Evolutionary conservation across 805 yeast genomes (phyloP), one percentile per base, ranked within the genome.

Genomic region (Ascoidea asiatica): DNA sequence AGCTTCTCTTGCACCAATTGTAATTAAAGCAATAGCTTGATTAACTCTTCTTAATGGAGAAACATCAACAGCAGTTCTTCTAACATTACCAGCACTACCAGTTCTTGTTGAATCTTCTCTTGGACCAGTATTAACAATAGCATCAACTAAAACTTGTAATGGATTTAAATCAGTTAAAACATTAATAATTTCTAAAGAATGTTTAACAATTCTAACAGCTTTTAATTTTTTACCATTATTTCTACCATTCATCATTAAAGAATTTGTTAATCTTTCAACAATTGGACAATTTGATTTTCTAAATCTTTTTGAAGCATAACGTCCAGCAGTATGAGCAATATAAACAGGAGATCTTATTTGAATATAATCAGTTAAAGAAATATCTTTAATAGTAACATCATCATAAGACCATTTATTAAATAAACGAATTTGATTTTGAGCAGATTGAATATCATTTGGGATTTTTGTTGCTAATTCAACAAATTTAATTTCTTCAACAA

Each of bases 51-150:
- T 89, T 72, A 92, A 81, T 67, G 99, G 99, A 66, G 98, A 89
- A 57, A 92, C 99, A 87, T 92, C 99, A 69, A 92, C 99, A 60
- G 99, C 98, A 79, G 94, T 98, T 83, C 99, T 88, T 85, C 98
- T 92, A 64, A 94, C 99, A 67, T 97, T 86, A 85, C 98, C 98
- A 66, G 97, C 89, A 67, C 97, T 89, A 77, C 99, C 99, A 63
- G 94, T 90, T 86, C 98, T 89, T 80, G 99, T 92, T 67, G 97
- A 87, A 76, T 92, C 99, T 81, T 92, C 99, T 81, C 98, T 88
- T 73, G 98, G 95, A 74, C 99, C 99, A 59, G 97, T 85, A 96
- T 94, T 94, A 78, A 87, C 88, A 67, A 92, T 82, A 64, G 98
- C 99, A 63, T 92, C 99, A 71, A 92, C 97, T 65, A 92, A 77